These are phyloP conservation scores for Alternaria metachromatica DNA, from an alignment of 2,329 filamentous ascomycete species.

Conservation along the genomic window DNA sequence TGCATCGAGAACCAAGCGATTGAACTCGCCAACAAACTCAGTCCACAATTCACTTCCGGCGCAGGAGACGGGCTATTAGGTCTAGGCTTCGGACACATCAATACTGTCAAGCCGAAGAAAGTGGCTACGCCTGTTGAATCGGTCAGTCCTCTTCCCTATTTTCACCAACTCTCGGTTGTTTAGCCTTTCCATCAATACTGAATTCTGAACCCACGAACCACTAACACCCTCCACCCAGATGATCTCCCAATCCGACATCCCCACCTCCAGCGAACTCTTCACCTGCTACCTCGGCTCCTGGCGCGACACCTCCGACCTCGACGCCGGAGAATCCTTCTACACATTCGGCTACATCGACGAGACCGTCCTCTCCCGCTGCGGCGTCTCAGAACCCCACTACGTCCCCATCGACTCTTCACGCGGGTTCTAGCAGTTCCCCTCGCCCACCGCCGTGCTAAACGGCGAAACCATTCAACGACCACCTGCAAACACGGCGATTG, in stretches of 20 bases:
- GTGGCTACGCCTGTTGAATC: constrained; percentile 68
- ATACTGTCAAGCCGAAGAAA: constrained; percentile 63
- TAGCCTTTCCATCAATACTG: too few relatives aligned
- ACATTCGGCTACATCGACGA: constrained; percentile 76
- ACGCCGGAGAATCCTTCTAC: constrained; percentile 64
- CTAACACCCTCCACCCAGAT: constrained; percentile 57
- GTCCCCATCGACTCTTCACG: constrained; percentile 67
- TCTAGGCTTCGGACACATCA: constrained; percentile 69
- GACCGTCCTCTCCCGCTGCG: constrained; percentile 62
- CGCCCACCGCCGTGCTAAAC: constrained; percentile 63
- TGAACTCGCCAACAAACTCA: constrained; percentile 68
- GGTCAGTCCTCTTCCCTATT: not conserved
- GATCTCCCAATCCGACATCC: constrained; percentile 62
- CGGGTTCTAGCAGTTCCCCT: constrained; percentile 73
- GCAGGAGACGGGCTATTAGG: constrained; percentile 71
- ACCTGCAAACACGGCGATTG: constrained; percentile 69
- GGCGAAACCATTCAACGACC: constrained; percentile 58
- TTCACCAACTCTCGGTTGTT: too few relatives aligned
- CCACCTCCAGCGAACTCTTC: constrained; percentile 63
- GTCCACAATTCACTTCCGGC: constrained; percentile 60
- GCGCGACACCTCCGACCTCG: constrained; percentile 55
- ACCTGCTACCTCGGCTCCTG: constrained; percentile 68
- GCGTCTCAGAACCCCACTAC: constrained; percentile 64
- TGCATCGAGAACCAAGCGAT: constrained; percentile 67
- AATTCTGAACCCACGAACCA: not conserved